A percentile compares a stretch with the other conserved stretches of the same genome.
phyloP scores from a whole-genome alignment of 2,329 filamentous ascomycete genomes.

The Fusarium annulatum region DNA sequence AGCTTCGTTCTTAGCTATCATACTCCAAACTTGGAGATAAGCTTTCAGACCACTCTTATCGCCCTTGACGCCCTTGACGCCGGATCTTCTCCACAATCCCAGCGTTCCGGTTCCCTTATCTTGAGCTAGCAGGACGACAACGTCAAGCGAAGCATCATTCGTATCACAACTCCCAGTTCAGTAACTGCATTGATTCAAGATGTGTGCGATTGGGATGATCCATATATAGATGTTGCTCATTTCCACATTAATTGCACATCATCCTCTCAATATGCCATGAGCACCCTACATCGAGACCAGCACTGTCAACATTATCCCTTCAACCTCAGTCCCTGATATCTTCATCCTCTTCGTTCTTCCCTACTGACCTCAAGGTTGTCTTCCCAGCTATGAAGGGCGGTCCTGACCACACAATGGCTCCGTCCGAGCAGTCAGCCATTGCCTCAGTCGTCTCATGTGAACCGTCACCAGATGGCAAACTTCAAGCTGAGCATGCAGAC shows the following conservation, averaged over 20 bases:
- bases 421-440: not conserved
- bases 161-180: too few relatives aligned
- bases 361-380: too few relatives aligned
- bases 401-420: not conserved
- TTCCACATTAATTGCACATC: not conserved
- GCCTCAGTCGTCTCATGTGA: not conserved
- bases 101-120: not conserved
- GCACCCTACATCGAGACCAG: too few relatives aligned
- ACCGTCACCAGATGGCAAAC: too few relatives aligned
- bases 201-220: too few relatives aligned
- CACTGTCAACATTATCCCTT: too few relatives aligned
- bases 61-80: not conserved
- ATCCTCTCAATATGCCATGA: too few relatives aligned
- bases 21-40: not conserved
- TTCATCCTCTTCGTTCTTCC: too few relatives aligned
- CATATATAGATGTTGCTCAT: not conserved
- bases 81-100: not conserved
- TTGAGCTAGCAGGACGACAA: not conserved
- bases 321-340: too few relatives aligned
- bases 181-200: too few relatives aligned
- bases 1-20: not conserved
- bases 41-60: not conserved
- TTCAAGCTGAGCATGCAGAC: too few relatives aligned
- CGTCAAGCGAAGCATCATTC: not conserved
- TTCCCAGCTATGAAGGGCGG: not conserved